Percentiles rank a stretch among this genome's conserved stretches.
Conservation (phyloP, 169 alveolate species). For the Cryptosporidium baileyi region DNA sequence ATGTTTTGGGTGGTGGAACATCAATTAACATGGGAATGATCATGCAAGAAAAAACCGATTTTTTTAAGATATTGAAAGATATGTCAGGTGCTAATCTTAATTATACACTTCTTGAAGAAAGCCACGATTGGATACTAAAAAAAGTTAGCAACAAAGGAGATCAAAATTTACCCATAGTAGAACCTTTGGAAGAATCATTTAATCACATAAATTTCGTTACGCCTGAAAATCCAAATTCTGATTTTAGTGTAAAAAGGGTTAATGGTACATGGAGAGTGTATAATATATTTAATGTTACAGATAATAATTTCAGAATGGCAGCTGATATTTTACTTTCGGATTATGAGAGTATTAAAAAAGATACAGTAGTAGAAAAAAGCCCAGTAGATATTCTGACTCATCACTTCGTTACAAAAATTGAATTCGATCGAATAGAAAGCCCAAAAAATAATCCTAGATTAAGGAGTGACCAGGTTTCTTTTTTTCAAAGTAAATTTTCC, state of each 20-base stretch:
- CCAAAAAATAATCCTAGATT: neutral
- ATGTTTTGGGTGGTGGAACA: slow-evolving; percentile 79
- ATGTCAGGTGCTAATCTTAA: slow-evolving; percentile 69
- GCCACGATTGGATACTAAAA: slow-evolving; percentile 41
- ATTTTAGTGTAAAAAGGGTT: slow-evolving; percentile 34
- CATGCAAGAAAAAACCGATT: slow-evolving; percentile 74
- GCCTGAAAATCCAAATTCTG: slow-evolving; percentile 17
- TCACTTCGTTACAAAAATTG: slow-evolving; percentile 42
- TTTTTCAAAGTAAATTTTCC: neutral
- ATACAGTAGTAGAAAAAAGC: slow-evolving; percentile 35
- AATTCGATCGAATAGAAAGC: neutral
- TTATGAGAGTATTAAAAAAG: slow-evolving; percentile 7
- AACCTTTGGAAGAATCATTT: slow-evolving; percentile 52
- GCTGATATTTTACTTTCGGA: slow-evolving; percentile 55
- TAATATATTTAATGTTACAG: slow-evolving; percentile 42
- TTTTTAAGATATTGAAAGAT: slow-evolving; percentile 54
- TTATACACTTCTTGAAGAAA: slow-evolving; percentile 49
- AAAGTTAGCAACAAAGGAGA: slow-evolving; percentile 58
- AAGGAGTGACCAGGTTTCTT: neutral
- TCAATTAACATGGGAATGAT: slow-evolving; percentile 76
- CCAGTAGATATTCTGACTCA: slow-evolving; percentile 47
- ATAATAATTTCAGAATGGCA: slow-evolving; percentile 55
- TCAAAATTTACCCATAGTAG: slow-evolving; percentile 55
- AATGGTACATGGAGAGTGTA: slow-evolving; percentile 67
- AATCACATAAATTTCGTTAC: slow-evolving; percentile 43